phyloP scores from a whole-genome alignment of 2,329 filamentous ascomycete species.

The Sporothrix dimorphospora region DNA sequence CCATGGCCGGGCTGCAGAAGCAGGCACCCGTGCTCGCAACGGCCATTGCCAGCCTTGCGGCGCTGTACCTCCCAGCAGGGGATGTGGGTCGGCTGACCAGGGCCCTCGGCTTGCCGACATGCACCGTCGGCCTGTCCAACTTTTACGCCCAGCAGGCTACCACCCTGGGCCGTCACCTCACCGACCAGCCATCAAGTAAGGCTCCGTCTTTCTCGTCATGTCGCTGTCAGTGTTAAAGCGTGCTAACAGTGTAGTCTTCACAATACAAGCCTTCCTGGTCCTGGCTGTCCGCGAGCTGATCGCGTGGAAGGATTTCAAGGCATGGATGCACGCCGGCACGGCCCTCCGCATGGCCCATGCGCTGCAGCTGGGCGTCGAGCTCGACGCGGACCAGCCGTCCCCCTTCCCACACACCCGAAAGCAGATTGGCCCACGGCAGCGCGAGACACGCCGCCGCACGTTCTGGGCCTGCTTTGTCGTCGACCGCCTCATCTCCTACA shows the following conservation, averaged over 20 bases:
- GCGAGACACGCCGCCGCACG: constrained; percentile 26
- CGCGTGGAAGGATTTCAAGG: constrained; percentile 18
- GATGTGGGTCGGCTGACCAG: neutral
- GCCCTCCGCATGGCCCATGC: constrained; percentile 37
- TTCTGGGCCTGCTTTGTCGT: constrained; percentile 31
- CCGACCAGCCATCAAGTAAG: constrained; percentile 14
- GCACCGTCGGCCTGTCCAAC: neutral
- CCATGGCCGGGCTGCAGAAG: neutral
- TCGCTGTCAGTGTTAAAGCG: no score
- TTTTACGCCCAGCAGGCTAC: constrained; percentile 9
- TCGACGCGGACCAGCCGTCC: neutral
- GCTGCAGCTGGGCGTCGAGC: constrained; percentile 35
- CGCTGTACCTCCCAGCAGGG: neutral
- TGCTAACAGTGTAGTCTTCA: neutral
- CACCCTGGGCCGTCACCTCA: neutral
- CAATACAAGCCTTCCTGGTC: constrained; percentile 10
- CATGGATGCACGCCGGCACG: constrained; percentile 26
- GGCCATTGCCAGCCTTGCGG: neutral
- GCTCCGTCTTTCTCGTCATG: no score
- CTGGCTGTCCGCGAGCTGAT: constrained; percentile 6
- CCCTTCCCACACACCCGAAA: neutral
- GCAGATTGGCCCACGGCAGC: constrained; percentile 21
- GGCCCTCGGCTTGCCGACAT: neutral
- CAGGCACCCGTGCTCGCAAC: neutral
- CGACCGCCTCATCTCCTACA: constrained; percentile 26